These are phyloP conservation scores for Myochromella boudieri DNA, from an alignment of 768 basidiomycete genomes.

Conservation along the genomic window DNA sequence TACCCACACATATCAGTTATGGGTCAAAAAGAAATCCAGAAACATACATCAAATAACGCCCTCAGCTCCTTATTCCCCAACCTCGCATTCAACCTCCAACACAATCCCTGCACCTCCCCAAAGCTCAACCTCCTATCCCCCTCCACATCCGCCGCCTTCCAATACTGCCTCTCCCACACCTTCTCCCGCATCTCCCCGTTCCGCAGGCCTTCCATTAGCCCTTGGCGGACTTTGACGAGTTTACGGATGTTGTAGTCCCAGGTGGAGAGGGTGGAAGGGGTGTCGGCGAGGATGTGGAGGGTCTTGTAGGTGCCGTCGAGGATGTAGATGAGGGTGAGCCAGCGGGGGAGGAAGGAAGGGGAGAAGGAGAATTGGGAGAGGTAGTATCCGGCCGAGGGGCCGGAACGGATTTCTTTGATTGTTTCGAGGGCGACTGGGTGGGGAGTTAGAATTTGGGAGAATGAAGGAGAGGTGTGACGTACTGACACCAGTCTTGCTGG, in stretches of 20 bases:
- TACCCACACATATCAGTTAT: constrained; percentile 24
- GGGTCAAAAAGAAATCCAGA: neutral
- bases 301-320: constrained; percentile 80
- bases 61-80: constrained; percentile 51
- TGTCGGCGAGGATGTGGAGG: constrained; percentile 78
- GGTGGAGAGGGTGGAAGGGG: constrained; percentile 43
- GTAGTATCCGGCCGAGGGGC: constrained; percentile 68
- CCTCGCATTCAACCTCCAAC: constrained; percentile 68
- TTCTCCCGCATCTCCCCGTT: constrained; percentile 62
- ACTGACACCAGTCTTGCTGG: constrained; percentile 61
- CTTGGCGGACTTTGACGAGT: constrained; percentile 63
- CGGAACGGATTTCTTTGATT: constrained; percentile 84
- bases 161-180: constrained; percentile 81
- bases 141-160: constrained; percentile 69
- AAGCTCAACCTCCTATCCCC: constrained; percentile 66
- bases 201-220: constrained; percentile 68
- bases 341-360: constrained; percentile 61
- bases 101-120: constrained; percentile 70
- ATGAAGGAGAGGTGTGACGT: constrained; percentile 25
- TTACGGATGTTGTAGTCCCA: constrained; percentile 62
- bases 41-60: constrained; percentile 56
- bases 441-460: neutral
- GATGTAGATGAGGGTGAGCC: constrained; percentile 87
- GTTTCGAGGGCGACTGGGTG: constrained; percentile 76
- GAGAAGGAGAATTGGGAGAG: constrained; percentile 68